A percentile compares a stretch with the other conserved stretches of the same genome.
phyloP scores from a whole-genome alignment of 495 filamentous ascomycete species.

The Astrothelium macrocarpum region DNA sequence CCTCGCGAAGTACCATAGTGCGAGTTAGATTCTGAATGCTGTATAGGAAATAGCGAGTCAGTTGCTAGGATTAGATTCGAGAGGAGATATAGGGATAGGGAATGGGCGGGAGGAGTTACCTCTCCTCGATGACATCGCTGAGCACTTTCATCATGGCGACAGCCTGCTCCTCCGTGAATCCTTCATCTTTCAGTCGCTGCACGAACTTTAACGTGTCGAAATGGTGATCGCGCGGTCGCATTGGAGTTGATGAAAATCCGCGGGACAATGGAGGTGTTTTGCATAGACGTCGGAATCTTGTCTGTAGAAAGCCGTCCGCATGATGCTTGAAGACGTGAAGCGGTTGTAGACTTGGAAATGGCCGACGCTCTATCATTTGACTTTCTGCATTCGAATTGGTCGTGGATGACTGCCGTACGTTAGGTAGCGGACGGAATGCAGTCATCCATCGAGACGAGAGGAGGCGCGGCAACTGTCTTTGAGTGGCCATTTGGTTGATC shows the following conservation, averaged over 20 bases:
- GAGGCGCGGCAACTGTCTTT: background rate
- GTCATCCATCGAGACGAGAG: background rate
- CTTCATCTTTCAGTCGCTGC: constrained; percentile 76
- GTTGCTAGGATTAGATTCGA: background rate
- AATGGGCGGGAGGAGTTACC: constrained; percentile 33
- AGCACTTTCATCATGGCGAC: constrained; percentile 96
- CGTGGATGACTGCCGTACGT: background rate
- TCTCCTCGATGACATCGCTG: constrained; percentile 95
- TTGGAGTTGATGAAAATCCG: constrained; percentile 61
- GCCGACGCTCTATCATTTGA: background rate
- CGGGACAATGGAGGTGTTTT: background rate
- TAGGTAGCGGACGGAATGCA: background rate
- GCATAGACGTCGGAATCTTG: background rate
- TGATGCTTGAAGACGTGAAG: background rate
- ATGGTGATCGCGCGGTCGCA: constrained; percentile 68
- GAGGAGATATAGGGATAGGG: constrained; percentile 5
- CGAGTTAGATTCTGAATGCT: constrained; percentile 95
- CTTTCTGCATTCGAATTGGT: background rate
- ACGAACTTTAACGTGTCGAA: constrained; percentile 98
- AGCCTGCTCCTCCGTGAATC: constrained; percentile 90
- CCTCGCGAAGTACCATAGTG: constrained; percentile 97
- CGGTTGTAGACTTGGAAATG: background rate
- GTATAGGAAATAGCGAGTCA: background rate
- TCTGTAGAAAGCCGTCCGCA: background rate
- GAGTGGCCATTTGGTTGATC: background rate